phyloP scores from a whole-genome alignment of 345 rosid genomes.

The Gossypium stocksii region DNA sequence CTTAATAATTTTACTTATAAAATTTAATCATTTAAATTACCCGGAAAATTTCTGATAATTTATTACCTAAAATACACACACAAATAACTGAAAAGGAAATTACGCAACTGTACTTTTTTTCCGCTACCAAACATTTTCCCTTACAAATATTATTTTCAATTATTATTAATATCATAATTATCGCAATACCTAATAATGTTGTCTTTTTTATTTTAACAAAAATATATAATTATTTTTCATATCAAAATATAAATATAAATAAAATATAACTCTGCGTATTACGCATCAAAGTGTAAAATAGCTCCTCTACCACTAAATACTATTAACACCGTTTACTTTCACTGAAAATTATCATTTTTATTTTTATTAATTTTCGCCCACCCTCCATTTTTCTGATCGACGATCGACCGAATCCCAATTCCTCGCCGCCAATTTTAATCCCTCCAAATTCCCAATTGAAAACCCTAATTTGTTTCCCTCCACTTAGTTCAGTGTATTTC shows the following conservation, averaged over 20 bases:
- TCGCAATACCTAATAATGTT: not conserved
- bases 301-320: slow-evolving; percentile 36
- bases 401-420: slow-evolving; percentile 40
- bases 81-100: not conserved
- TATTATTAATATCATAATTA: not conserved
- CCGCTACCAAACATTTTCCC: slow-evolving; percentile 23
- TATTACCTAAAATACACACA: slow-evolving; percentile 1
- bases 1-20: no score
- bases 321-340: slow-evolving; percentile 47
- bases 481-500: not conserved
- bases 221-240: not conserved
- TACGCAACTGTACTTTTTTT: no score
- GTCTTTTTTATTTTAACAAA: not conserved
- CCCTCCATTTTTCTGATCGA: slow-evolving; percentile 30
- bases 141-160: not conserved
- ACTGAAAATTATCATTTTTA: slow-evolving; percentile 41
- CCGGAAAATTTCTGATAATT: not conserved
- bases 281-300: slow-evolving; percentile 30
- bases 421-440: slow-evolving; percentile 36
- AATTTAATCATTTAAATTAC: no score
- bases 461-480: slow-evolving; percentile 14
- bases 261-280: slow-evolving; percentile 19
- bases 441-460: slow-evolving; percentile 13
- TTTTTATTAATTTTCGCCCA: slow-evolving; percentile 19
- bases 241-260: not conserved